These are phyloP conservation scores for Aspergillus fumigatus DNA, from an alignment of 2,329 filamentous ascomycete genomes.

Conservation along the genomic window DNA sequence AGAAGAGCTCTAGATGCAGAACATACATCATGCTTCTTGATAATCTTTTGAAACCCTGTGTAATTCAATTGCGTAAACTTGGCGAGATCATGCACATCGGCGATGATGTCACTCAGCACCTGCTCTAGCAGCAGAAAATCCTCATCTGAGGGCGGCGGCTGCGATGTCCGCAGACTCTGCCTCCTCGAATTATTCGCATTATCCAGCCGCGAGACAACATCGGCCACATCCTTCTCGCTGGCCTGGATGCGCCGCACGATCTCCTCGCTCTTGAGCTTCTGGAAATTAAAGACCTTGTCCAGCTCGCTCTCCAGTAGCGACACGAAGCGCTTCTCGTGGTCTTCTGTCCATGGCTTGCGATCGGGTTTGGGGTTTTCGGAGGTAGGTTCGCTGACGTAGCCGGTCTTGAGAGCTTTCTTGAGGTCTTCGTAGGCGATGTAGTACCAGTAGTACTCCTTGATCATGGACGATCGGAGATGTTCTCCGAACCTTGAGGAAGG, in stretches of 20 bases:
- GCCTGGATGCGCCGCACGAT: constrained; percentile 85
- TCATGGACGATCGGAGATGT: constrained; percentile 90
- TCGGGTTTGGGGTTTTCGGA: constrained; percentile 44
- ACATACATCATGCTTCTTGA: constrained; percentile 96
- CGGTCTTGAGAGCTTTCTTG: constrained; percentile 77
- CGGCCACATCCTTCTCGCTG: constrained; percentile 82
- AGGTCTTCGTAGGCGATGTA: constrained; percentile 97
- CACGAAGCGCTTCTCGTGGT: constrained; percentile 87
- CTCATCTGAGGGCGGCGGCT: constrained; percentile 65
- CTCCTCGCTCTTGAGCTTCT: constrained; percentile 94
- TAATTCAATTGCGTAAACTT: constrained; percentile 99
- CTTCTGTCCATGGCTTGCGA: constrained; percentile 74
- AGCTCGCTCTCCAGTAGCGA: constrained; percentile 82
- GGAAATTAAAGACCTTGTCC: constrained; percentile 96
- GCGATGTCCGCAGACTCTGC: constrained; percentile 23
- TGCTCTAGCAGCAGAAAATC: constrained; percentile 93
- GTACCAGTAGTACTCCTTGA: constrained; percentile 96
- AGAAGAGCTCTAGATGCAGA: neutral
- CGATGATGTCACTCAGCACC: constrained; percentile 94
- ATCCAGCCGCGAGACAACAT: constrained; percentile 74
- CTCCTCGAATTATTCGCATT: constrained; percentile 43
- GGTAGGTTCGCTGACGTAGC: constrained; percentile 53
- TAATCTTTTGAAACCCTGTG: constrained; percentile 98
- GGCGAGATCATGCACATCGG: constrained; percentile 94
- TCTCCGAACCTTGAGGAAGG: constrained; percentile 69